These are phyloP conservation scores for Macrolepiota dolichaula DNA, from an alignment of 768 basidiomycete species.

Conservation along the genomic window DNA sequence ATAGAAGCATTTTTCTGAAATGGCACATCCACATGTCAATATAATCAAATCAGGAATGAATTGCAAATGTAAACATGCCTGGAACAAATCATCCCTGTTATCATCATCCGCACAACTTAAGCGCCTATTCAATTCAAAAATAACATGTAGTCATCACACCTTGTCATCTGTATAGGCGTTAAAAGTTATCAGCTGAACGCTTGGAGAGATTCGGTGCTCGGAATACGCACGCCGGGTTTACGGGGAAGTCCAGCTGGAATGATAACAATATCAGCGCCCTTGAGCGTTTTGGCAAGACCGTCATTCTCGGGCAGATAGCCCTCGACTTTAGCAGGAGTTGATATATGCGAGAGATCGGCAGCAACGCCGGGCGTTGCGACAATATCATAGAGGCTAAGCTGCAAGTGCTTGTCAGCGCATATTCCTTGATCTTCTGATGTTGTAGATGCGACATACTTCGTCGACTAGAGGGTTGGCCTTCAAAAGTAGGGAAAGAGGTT, in stretches of 20 bases:
- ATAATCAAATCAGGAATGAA: background rate
- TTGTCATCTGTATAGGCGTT: slow-evolving; percentile 43
- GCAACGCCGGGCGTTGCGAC: slow-evolving; percentile 97
- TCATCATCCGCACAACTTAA: slow-evolving; percentile 11
- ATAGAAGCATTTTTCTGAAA: slow-evolving; percentile 95
- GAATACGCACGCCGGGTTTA: slow-evolving; percentile 79
- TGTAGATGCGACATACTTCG: slow-evolving; percentile 42
- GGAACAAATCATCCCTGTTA: slow-evolving; percentile 90
- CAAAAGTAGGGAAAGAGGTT: slow-evolving; percentile 89
- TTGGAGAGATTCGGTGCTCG: slow-evolving; percentile 2
- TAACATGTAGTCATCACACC: slow-evolving; percentile 32
- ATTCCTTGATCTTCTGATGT: background rate
- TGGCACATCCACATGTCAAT: slow-evolving; percentile 1
- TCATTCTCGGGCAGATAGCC: slow-evolving; percentile 81
- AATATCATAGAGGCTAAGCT: slow-evolving; percentile 94
- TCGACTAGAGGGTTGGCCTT: slow-evolving; percentile 83
- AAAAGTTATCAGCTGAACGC: slow-evolving; percentile 11
- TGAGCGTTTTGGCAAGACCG: slow-evolving; percentile 78
- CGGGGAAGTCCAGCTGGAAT: slow-evolving; percentile 97
- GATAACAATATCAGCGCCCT: slow-evolving; percentile 85
- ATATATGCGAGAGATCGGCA: slow-evolving; percentile 91
- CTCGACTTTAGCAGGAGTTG: slow-evolving; percentile 79
- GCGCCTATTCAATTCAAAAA: slow-evolving; percentile 12
- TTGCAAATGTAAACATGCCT: slow-evolving; percentile 42
- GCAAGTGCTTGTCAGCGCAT: background rate